These are phyloP conservation scores for Umbelopsis ramanniana DNA, from an alignment of 192 early-diverging fungal genomes.

Conservation along the genomic window DNA sequence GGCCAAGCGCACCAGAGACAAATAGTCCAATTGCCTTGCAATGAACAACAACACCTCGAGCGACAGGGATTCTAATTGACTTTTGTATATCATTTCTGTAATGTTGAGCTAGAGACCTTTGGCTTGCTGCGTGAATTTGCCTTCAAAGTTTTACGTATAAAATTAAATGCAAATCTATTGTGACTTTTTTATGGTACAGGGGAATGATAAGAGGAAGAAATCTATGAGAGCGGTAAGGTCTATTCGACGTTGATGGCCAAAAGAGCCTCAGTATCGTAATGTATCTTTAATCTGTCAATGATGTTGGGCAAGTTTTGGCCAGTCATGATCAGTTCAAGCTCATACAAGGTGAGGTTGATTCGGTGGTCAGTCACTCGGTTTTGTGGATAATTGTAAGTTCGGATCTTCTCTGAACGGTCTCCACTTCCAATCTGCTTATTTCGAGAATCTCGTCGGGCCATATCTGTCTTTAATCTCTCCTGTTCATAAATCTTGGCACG, in stretches of 20 bases:
- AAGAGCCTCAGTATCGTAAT: conserved; percentile 42
- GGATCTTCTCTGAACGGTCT: conserved; percentile 79
- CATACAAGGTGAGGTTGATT: conserved; percentile 72
- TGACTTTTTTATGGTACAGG: background rate
- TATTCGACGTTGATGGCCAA: background rate
- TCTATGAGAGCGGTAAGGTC: background rate
- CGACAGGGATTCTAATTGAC: conserved; percentile 24
- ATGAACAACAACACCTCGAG: conserved; percentile 34
- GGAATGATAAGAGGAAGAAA: background rate
- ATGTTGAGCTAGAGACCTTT: too few relatives aligned
- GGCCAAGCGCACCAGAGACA: conserved; percentile 22
- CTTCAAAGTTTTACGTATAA: too few relatives aligned
- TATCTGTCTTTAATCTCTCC: conserved; percentile 62
- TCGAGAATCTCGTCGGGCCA: conserved; percentile 61
- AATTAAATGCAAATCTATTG: too few relatives aligned
- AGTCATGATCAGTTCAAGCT: conserved; percentile 67
- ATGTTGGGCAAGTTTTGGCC: conserved; percentile 53
- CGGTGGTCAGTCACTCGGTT: conserved; percentile 84
- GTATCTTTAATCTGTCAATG: conserved; percentile 43
- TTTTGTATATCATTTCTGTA: background rate
- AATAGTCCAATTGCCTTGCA: conserved; percentile 27
- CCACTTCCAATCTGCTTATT: conserved; percentile 67
- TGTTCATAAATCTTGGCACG: conserved; percentile 76
- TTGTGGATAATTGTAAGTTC: conserved; percentile 85
- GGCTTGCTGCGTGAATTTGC: too few relatives aligned